A percentile compares a stretch with the other conserved stretches of the same genome.
phyloP scores from a whole-genome alignment of 73 alveolate genomes.

The Durusdinium trenchii region DNA sequence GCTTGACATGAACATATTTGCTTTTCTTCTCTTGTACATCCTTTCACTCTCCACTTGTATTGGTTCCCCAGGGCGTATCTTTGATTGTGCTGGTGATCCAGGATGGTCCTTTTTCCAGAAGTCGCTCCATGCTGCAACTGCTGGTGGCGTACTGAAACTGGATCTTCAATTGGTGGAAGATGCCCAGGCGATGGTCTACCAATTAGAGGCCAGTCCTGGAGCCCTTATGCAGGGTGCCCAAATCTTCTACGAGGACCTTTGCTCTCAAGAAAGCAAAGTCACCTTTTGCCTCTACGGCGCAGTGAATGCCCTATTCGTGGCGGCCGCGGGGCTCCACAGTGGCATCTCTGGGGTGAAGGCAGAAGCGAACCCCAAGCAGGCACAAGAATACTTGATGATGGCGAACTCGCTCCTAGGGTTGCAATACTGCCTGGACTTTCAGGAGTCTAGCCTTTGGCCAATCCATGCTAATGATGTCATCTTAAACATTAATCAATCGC shows the following conservation, averaged over 20 bases:
- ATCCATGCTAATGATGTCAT: slow-evolving; percentile 66
- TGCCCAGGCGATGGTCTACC: slow-evolving; percentile 33
- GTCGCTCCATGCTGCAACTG: neutral
- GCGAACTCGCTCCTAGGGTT: slow-evolving; percentile 74
- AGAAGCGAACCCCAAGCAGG: slow-evolving; percentile 66
- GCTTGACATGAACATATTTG: no score
- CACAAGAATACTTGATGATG: slow-evolving; percentile 85
- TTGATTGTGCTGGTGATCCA: slow-evolving; percentile 40
- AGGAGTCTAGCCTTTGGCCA: slow-evolving; percentile 70
- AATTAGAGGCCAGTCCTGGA: slow-evolving; percentile 19
- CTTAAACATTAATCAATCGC: slow-evolving; percentile 38
- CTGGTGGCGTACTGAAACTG: neutral
- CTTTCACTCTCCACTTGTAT: no score
- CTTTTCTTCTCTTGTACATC: no score
- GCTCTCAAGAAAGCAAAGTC: neutral
- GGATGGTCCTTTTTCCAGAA: slow-evolving; percentile 10
- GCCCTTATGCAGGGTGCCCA: slow-evolving; percentile 64
- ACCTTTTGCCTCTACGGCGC: slow-evolving; percentile 85
- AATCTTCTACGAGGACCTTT: slow-evolving; percentile 65
- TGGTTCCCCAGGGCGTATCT: neutral
- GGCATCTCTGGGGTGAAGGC: slow-evolving; percentile 72
- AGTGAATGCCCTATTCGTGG: slow-evolving; percentile 62
- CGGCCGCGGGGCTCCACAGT: slow-evolving; percentile 82
- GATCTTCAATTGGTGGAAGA: slow-evolving; percentile 37
- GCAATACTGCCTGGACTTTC: slow-evolving; percentile 88